A percentile compares a stretch with the other conserved stretches of the same genome.
These are phyloP conservation scores for Penicillium canariense DNA, from an alignment of 495 filamentous ascomycete genomes.

Conservation along the genomic window DNA sequence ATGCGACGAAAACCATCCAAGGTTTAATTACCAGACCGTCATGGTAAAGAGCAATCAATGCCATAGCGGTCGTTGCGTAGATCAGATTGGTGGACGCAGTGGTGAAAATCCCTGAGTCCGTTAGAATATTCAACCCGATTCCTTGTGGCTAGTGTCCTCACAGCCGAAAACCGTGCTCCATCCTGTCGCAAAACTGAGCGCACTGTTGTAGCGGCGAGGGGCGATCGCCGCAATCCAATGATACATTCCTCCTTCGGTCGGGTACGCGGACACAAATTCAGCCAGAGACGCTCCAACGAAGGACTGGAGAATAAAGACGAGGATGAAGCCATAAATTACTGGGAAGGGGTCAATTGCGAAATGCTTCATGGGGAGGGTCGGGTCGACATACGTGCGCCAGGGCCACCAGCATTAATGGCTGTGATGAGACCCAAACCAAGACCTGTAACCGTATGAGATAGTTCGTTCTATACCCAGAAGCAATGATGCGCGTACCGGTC, in stretches of 20 bases:
- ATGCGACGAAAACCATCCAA: neutral
- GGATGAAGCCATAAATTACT: constrained; percentile 3
- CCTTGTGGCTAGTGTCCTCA: neutral
- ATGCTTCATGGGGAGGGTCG: too few species aligned
- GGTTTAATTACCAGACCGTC: neutral
- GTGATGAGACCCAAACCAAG: constrained; percentile 3
- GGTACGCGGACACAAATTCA: constrained; percentile 3
- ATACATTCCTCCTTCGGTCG: constrained; percentile 5
- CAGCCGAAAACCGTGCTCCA: constrained; percentile 3
- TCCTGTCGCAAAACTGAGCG: neutral
- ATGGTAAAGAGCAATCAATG: constrained; percentile 1
- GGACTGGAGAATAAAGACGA: constrained; percentile 2
- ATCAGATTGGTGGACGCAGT: constrained; percentile 4
- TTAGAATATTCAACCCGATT: neutral
- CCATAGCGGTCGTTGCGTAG: neutral
- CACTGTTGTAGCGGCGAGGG: neutral
- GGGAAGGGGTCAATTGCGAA: too few species aligned
- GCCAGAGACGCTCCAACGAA: constrained; percentile 2
- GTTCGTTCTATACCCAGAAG: too few species aligned
- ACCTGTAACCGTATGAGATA: too few species aligned
- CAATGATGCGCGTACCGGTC: too few species aligned
- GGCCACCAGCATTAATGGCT: constrained; percentile 4
- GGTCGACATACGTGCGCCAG: too few species aligned
- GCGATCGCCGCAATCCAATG: constrained; percentile 3
- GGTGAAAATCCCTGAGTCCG: constrained; percentile 3